A percentile compares a stretch with the other conserved stretches of the same genome.
Evolutionary conservation across 1,284 basidiomycete genomes (phyloP).

Genomic region (Coniferiporia sulphurascens): DNA sequence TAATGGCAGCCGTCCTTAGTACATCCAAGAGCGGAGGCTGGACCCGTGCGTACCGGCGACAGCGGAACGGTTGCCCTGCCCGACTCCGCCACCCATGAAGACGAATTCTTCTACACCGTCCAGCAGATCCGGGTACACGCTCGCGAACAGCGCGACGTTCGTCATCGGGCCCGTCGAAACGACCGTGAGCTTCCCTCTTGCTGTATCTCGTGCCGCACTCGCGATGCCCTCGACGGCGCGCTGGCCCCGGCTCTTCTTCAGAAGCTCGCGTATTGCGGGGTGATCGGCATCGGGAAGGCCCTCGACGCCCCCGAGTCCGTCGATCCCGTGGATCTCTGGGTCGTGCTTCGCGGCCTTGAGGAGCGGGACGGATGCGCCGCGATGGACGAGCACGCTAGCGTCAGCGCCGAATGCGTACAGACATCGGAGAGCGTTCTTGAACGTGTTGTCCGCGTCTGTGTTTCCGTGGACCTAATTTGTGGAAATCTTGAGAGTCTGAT

Average conservation of each 20-base stretch:
- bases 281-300: conserved; percentile 52
- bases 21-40: not conserved
- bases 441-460: conserved; percentile 55
- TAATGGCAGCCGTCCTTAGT: not conserved
- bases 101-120: conserved; percentile 69
- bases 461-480: conserved; percentile 70
- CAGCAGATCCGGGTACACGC: conserved; percentile 66
- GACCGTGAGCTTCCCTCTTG: conserved; percentile 56
- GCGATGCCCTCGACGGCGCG: conserved; percentile 67
- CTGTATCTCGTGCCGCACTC: conserved; percentile 45
- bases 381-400: conserved; percentile 51
- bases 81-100: conserved; percentile 89
- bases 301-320: conserved; percentile 77
- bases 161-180: conserved; percentile 80
- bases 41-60: conserved; percentile 50
- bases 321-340: conserved; percentile 74
- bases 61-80: conserved; percentile 72
- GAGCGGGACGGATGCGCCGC: conserved; percentile 65
- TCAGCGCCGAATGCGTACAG: conserved; percentile 65
- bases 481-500: not conserved
- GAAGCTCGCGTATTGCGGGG: conserved; percentile 42
- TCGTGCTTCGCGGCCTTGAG: conserved; percentile 43
- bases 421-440: conserved; percentile 68
- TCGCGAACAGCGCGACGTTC: conserved; percentile 76
- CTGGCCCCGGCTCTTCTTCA: conserved; percentile 31